Evolutionary conservation across 768 basidiomycete species (phyloP).

Genomic region (Boletus sp.): DNA sequence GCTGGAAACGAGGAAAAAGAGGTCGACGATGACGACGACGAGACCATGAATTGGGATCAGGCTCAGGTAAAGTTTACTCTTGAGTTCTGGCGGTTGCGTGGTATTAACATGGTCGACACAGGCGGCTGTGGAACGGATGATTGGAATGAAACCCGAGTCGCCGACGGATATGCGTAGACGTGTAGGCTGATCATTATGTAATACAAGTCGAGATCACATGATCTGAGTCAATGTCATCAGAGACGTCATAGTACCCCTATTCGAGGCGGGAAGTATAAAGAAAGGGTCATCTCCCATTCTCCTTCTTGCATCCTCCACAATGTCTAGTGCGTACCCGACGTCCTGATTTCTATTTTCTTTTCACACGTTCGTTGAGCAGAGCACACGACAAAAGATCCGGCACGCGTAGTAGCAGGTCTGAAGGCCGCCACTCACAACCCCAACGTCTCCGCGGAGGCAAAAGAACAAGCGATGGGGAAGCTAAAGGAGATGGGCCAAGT

Average conservation of each 20-base stretch:
- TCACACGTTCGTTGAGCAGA: slow-evolving; percentile 10
- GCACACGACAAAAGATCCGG: slow-evolving; percentile 36
- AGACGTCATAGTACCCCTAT: slow-evolving; percentile 24
- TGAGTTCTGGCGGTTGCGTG: not conserved
- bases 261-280: not conserved
- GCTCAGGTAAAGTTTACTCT: slow-evolving; percentile 47
- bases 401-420: slow-evolving; percentile 53
- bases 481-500: slow-evolving; percentile 41
- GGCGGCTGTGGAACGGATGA: slow-evolving; percentile 59
- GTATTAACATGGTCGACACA: slow-evolving; percentile 18
- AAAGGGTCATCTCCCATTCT: not conserved
- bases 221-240: not conserved
- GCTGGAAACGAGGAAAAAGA: slow-evolving; percentile 56
- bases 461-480: slow-evolving; percentile 44
- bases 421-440: slow-evolving; percentile 62
- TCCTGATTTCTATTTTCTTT: not conserved
- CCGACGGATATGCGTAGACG: slow-evolving; percentile 29
- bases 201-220: slow-evolving; percentile 15
- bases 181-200: slow-evolving; percentile 15
- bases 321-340: slow-evolving; percentile 10
- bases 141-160: slow-evolving; percentile 44
- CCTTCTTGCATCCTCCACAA: not conserved
- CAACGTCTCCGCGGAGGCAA: slow-evolving; percentile 54
- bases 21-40: slow-evolving; percentile 68
- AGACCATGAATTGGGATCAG: slow-evolving; percentile 65